A percentile compares a stretch with the other conserved stretches of the same genome.
Evolutionary conservation across 2,329 filamentous ascomycete species (phyloP).

Genomic region (Talaromyces pinophilus): DNA sequence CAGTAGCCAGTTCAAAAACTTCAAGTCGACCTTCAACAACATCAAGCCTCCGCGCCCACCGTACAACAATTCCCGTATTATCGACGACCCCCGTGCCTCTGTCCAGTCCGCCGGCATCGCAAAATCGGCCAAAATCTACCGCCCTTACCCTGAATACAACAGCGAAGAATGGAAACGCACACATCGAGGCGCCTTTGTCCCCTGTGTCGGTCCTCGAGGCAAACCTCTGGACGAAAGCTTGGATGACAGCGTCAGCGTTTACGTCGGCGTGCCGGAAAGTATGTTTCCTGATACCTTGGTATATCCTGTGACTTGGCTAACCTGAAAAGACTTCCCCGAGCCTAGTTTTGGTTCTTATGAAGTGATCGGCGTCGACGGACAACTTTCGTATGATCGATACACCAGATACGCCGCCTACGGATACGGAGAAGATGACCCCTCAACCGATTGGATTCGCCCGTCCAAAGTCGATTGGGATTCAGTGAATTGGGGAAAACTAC

Average conservation of each 20-base stretch:
- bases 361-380: constrained; percentile 60
- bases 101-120: constrained; percentile 18
- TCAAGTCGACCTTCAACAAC: constrained; percentile 23
- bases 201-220: constrained; percentile 64
- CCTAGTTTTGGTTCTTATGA: constrained; percentile 65
- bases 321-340: constrained; percentile 54
- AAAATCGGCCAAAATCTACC: constrained; percentile 51
- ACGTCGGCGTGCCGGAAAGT: constrained; percentile 32
- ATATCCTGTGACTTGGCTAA: background rate
- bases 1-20: constrained; percentile 21
- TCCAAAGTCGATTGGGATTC: constrained; percentile 55
- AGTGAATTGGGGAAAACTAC: constrained; percentile 70
- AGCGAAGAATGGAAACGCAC: constrained; percentile 59
- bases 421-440: constrained; percentile 34
- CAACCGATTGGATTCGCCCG: constrained; percentile 31
- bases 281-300: background rate
- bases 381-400: constrained; percentile 68
- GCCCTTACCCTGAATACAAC: constrained; percentile 73
- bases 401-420: constrained; percentile 65
- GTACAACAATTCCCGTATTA: constrained; percentile 20
- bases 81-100: constrained; percentile 21
- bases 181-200: constrained; percentile 60
- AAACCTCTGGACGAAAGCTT: constrained; percentile 55
- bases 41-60: constrained; percentile 17
- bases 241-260: constrained; percentile 66